Conservation (phyloP, 345 rosid species). For the Corymbia maculata region DNA sequence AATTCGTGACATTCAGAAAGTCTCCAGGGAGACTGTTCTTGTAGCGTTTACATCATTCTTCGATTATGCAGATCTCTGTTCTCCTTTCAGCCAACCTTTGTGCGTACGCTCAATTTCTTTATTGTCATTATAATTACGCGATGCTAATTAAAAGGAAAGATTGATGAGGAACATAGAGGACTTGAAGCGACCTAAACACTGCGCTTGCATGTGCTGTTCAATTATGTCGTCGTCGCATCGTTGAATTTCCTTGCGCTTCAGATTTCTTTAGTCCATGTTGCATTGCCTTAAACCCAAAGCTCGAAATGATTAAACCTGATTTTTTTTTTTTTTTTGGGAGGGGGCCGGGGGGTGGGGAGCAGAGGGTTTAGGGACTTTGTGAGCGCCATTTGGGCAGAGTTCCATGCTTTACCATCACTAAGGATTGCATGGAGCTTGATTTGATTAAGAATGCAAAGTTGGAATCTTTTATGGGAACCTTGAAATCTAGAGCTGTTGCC, state of each 20-base stretch:
- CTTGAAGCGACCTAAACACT: not conserved
- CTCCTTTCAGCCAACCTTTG: not conserved
- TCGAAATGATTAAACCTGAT: not conserved
- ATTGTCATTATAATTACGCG: not conserved
- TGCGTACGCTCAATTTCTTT: not conserved
- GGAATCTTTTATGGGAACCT: not conserved
- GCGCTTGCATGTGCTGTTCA: not conserved
- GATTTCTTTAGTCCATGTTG: not conserved
- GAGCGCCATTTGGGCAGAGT: not conserved
- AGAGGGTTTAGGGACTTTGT: not conserved
- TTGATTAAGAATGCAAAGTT: not conserved
- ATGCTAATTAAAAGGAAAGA: not conserved
- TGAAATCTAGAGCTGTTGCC: not conserved
- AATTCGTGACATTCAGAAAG: not conserved
- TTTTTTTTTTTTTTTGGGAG: too few relatives aligned
- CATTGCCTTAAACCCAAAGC: not conserved
- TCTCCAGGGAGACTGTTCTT: not conserved
- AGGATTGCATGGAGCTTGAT: not conserved
- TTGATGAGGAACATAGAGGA: not conserved
- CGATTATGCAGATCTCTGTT: not conserved
- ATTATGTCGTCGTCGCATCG: not conserved
- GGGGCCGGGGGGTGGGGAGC: too few relatives aligned
- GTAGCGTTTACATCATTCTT: not conserved
- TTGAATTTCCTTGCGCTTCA: not conserved
- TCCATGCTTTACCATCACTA: not conserved